phyloP scores from a whole-genome alignment of 495 filamentous ascomycete genomes.

The Penicillium nucicola region DNA sequence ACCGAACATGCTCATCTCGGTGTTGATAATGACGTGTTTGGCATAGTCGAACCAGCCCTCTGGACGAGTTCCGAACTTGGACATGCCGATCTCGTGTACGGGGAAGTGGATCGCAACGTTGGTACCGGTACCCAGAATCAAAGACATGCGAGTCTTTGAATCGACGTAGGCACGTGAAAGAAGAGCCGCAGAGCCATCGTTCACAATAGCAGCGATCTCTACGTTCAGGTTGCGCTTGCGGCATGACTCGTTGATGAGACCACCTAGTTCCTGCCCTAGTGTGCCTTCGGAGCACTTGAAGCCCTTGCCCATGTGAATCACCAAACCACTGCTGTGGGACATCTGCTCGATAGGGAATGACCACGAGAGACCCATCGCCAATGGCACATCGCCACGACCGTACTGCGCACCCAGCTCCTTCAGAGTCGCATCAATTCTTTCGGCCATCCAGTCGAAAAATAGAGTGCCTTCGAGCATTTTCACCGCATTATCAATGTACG shows the following conservation, averaged over 20 bases:
- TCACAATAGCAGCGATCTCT: slow-evolving; percentile 70
- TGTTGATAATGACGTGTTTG: slow-evolving; percentile 75
- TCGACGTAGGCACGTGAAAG: slow-evolving; percentile 73
- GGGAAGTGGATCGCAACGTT: slow-evolving; percentile 77
- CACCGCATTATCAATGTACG: slow-evolving; percentile 52
- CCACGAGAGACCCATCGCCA: slow-evolving; percentile 65
- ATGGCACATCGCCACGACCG: slow-evolving; percentile 31
- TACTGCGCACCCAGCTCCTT: slow-evolving; percentile 36
- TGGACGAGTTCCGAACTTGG: slow-evolving; percentile 52
- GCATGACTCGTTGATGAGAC: slow-evolving; percentile 57
- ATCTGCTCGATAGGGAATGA: slow-evolving; percentile 68
- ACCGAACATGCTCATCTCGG: slow-evolving; percentile 85
- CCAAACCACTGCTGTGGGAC: slow-evolving; percentile 52
- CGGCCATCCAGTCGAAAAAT: slow-evolving; percentile 72
- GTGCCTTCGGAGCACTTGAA: slow-evolving; percentile 58
- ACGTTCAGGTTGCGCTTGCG: slow-evolving; percentile 46
- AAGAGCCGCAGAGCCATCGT: slow-evolving; percentile 79
- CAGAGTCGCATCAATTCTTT: slow-evolving; percentile 55
- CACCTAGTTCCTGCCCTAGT: slow-evolving; percentile 55
- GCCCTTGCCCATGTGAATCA: slow-evolving; percentile 67
- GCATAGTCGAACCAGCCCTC: slow-evolving; percentile 46
- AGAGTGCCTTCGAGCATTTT: slow-evolving; percentile 49
- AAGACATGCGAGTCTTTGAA: slow-evolving; percentile 62
- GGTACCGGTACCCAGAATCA: slow-evolving; percentile 83
- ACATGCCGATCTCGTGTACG: slow-evolving; percentile 58